Conservation (phyloP, 1,284 basidiomycete genomes). For the Pseudozyma sp. region DNA sequence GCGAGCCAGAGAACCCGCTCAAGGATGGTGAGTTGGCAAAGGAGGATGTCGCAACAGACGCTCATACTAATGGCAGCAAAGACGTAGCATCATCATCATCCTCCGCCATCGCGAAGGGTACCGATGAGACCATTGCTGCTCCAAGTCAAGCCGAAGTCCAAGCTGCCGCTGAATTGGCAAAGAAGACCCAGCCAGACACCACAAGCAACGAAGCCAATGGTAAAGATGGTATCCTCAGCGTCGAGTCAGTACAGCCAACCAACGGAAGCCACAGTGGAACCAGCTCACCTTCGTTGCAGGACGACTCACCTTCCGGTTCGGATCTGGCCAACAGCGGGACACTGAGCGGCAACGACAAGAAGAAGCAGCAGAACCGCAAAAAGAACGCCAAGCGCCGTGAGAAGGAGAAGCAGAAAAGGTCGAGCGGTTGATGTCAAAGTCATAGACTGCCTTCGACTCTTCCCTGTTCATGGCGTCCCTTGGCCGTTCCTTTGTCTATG, state of each 20-base stretch:
- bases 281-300: constrained; percentile 35
- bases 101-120: background rate
- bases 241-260: constrained; percentile 1
- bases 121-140: constrained; percentile 5
- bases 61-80: background rate
- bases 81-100: constrained; percentile 6
- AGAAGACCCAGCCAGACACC: constrained; percentile 16
- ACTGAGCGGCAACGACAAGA: constrained; percentile 43
- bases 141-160: constrained; percentile 18
- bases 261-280: constrained; percentile 15
- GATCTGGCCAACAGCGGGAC: constrained; percentile 41
- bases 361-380: constrained; percentile 41
- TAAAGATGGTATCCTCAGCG: constrained; percentile 13
- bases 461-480: background rate
- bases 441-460: background rate
- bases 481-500: background rate
- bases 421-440: constrained; percentile 5
- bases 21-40: constrained; percentile 2
- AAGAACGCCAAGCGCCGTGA: constrained; percentile 49
- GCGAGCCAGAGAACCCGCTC: constrained; percentile 41
- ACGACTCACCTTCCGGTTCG: constrained; percentile 36
- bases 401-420: constrained; percentile 45
- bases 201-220: constrained; percentile 1
- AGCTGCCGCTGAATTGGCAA: constrained; percentile 21
- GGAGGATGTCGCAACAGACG: background rate